Percentiles rank a stretch among this genome's conserved stretches.
Evolutionary conservation across 169 alveolate species (phyloP).

Genomic region (Cryptosporidium felis): DNA sequence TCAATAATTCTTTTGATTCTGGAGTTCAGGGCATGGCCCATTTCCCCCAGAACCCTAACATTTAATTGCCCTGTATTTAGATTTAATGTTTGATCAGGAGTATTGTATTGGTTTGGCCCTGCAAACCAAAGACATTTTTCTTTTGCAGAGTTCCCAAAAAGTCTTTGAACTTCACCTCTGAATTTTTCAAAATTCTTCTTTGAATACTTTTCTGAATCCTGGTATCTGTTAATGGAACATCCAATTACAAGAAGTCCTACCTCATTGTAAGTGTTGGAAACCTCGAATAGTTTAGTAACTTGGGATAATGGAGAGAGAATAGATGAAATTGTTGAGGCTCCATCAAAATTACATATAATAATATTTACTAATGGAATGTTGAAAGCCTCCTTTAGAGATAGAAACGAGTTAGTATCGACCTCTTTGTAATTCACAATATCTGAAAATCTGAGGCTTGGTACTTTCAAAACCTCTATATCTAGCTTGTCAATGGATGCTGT

Average conservation of each 20-base stretch:
- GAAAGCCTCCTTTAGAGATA: conserved; percentile 1
- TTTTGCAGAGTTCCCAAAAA: conserved; percentile 23
- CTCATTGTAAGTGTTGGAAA: neutral
- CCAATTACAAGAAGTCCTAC: conserved; percentile 17
- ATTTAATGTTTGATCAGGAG: neutral
- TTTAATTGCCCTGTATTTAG: neutral
- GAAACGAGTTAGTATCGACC: neutral
- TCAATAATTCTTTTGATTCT: conserved; percentile 57
- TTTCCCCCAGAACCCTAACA: conserved; percentile 8
- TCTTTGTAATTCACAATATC: neutral
- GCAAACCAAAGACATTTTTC: conserved; percentile 57
- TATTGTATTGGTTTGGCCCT: neutral
- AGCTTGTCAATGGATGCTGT: conserved; percentile 4
- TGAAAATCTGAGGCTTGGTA: neutral
- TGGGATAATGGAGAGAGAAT: neutral
- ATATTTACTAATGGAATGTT: conserved; percentile 30
- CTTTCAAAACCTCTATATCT: neutral
- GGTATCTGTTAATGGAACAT: conserved; percentile 2
- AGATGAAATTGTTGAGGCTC: neutral
- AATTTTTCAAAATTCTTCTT: conserved; percentile 52
- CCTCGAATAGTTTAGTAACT: conserved; percentile 11
- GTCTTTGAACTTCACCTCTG: conserved; percentile 29
- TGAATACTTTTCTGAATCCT: conserved; percentile 37
- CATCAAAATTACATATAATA: conserved; percentile 52
- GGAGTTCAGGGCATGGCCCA: conserved; percentile 1